Evolutionary conservation across 2,329 filamentous ascomycete genomes (phyloP).

Genomic region (Aphanocladium album): DNA sequence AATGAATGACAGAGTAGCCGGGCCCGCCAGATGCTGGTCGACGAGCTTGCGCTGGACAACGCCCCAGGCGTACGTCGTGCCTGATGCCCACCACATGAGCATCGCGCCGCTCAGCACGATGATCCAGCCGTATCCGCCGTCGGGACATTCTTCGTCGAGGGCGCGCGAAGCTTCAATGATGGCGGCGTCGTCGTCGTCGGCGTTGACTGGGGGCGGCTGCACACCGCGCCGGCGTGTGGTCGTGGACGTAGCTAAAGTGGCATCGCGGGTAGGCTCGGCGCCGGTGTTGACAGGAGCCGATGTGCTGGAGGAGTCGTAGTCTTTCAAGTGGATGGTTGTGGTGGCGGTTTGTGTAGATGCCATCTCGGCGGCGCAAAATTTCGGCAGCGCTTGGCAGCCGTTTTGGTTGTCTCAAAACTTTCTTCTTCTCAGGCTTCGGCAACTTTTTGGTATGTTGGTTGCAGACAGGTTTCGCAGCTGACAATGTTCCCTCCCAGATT

Average conservation of each 20-base stretch:
- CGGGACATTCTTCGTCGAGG: conserved; percentile 38
- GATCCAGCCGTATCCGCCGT: conserved; percentile 48
- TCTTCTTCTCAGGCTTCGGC: too few relatives aligned
- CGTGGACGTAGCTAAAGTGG: background rate
- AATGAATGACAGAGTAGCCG: conserved; percentile 51
- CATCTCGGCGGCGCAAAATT: background rate
- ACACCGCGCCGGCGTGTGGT: background rate
- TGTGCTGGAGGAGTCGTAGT: background rate
- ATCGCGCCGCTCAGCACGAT: conserved; percentile 43
- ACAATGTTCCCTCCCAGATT: too few relatives aligned
- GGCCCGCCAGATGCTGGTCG: conserved; percentile 35
- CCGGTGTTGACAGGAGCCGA: background rate
- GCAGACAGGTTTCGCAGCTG: too few relatives aligned
- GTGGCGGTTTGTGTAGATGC: background rate
- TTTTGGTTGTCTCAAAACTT: too few relatives aligned
- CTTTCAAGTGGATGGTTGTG: background rate
- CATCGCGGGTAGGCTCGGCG: background rate
- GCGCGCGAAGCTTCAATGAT: conserved; percentile 34
- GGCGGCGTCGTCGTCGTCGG: background rate
- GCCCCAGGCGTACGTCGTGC: conserved; percentile 51
- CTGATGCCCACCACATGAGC: conserved; percentile 48
- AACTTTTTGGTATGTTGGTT: too few relatives aligned
- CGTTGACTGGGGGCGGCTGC: background rate
- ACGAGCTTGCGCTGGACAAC: conserved; percentile 51
- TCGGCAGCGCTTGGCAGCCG: background rate